phyloP scores from a whole-genome alignment of 2,329 filamentous ascomycete genomes.

The Reticulascus tulasneorum region DNA sequence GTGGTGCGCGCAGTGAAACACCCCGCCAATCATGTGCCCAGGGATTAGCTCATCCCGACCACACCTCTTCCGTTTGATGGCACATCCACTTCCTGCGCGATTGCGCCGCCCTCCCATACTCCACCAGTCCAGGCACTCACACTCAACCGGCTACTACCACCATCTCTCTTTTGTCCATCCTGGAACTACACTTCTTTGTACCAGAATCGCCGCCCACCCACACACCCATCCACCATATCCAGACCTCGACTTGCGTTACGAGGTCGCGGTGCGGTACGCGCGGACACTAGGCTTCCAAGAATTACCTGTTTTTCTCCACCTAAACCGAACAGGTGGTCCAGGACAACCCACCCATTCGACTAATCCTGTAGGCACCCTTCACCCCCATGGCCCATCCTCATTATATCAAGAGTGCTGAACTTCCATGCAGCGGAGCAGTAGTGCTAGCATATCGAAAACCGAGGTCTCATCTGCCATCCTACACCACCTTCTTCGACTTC shows the following conservation, averaged over 20 bases:
- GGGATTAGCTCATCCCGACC: constrained; percentile 8
- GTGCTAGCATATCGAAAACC: background rate
- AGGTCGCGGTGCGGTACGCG: constrained; percentile 12
- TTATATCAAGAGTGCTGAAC: constrained; percentile 8
- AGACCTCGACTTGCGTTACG: constrained; percentile 4
- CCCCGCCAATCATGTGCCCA: constrained; percentile 10
- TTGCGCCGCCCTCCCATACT: too few relatives aligned
- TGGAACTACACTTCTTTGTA: too few relatives aligned
- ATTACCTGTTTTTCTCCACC: constrained; percentile 2
- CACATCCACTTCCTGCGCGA: too few relatives aligned
- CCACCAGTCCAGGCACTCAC: too few relatives aligned
- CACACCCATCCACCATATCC: background rate
- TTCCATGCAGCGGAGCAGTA: constrained; percentile 3
- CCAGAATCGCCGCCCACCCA: constrained; percentile 2
- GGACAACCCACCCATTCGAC: constrained; percentile 1
- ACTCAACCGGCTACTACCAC: constrained; percentile 1
- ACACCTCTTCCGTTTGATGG: constrained; percentile 4
- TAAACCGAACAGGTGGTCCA: constrained; percentile 9
- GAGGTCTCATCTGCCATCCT: constrained; percentile 8
- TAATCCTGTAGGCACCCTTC: constrained; percentile 1
- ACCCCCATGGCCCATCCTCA: background rate
- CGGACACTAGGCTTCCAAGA: constrained; percentile 9
- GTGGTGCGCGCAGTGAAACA: background rate
- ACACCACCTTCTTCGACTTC: constrained; percentile 2
- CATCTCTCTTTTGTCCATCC: constrained; percentile 1